phyloP scores from a whole-genome alignment of 192 early-diverging fungal genomes.

The Linderina pennispora region DNA sequence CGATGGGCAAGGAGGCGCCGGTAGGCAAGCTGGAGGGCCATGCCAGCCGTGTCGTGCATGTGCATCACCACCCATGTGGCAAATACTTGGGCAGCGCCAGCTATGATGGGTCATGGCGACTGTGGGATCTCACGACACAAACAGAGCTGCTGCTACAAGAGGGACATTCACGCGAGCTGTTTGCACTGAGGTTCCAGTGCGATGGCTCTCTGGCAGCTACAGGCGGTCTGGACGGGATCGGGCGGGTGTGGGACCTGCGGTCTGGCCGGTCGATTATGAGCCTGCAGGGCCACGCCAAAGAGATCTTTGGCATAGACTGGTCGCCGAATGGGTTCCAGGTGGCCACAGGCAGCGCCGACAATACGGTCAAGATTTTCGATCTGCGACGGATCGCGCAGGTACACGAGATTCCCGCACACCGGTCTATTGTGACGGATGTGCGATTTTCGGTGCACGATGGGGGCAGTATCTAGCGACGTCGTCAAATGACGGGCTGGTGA shows the following conservation, averaged over 20 bases:
- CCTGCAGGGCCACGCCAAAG: conserved; percentile 87
- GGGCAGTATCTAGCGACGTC: conserved; percentile 70
- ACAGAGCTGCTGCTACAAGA: conserved; percentile 84
- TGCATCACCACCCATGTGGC: conserved; percentile 89
- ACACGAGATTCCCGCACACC: conserved; percentile 89
- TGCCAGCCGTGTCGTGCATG: conserved; percentile 70
- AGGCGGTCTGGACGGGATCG: conserved; percentile 87
- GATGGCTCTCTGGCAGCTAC: conserved; percentile 90
- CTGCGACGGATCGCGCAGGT: conserved; percentile 68
- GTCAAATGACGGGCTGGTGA: conserved; percentile 88
- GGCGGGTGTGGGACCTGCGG: conserved; percentile 92
- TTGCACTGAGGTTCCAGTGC: conserved; percentile 83
- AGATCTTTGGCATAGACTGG: conserved; percentile 86
- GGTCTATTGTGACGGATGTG: conserved; percentile 81
- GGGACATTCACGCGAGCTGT: conserved; percentile 92
- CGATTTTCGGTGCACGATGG: conserved; percentile 62
- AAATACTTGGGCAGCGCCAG: conserved; percentile 64
- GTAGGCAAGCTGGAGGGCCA: conserved; percentile 77
- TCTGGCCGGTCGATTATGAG: conserved; percentile 84
- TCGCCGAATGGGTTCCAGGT: conserved; percentile 89
- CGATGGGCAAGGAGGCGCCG: conserved; percentile 71
- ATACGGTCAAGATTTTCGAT: conserved; percentile 90
- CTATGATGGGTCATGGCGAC: conserved; percentile 85
- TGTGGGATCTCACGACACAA: conserved; percentile 85
- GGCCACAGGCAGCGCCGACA: conserved; percentile 88